Base-by-base conservation (phyloP, 177 flowering plant species). In the Vitis hybrid region DNA sequence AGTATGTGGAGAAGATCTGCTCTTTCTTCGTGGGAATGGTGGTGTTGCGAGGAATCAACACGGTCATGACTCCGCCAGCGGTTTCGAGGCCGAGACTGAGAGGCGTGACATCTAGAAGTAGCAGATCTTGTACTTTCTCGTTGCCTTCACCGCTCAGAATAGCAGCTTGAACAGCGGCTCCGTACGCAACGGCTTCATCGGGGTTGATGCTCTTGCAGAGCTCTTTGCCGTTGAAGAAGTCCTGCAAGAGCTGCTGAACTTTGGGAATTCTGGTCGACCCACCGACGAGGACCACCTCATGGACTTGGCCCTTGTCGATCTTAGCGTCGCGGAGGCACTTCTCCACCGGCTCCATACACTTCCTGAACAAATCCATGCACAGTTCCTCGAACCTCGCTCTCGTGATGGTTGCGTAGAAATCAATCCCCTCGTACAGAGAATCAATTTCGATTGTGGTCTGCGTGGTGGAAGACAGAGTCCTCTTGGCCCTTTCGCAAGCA, bases 201-300 rank as follows among this genome's bases (percentile, higher is more conserved):
- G 78, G 78, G 52, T 76, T 76, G 11, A 75, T 75, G 12, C 78
- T 70, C 71, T 75, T 75, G 53, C 77, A 75, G 8, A 75, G 72
- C 77, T 76, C 78, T 56, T 76, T 76, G 50, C 78, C 78, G 16
- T 76, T 71, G 72, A 76, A 76, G 26, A 71, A 76, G 18, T 76
- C 78, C 65, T 76, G 78, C 62, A 76, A 49, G 2, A 76, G 29
- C 13, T 76, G 78, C 61, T 76, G 78, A n/a, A 76, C 60, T 51
- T 76, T 76, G 9, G 78, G 78, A 26, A 76, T 76, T 52, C 75
- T 67, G 0, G 78, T 76, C 15, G 78, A 76, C 29, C 78, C 78
- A 15, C 78, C 78, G 4, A 76, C 78, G 4, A 76, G 72, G 16
- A 76, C 78, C 19, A 76, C 71, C 65, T 76, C 78, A 22, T 76